These are phyloP conservation scores for Cinnamomum chago DNA, from an alignment of 164 flowering plant species.

Conservation along the genomic window DNA sequence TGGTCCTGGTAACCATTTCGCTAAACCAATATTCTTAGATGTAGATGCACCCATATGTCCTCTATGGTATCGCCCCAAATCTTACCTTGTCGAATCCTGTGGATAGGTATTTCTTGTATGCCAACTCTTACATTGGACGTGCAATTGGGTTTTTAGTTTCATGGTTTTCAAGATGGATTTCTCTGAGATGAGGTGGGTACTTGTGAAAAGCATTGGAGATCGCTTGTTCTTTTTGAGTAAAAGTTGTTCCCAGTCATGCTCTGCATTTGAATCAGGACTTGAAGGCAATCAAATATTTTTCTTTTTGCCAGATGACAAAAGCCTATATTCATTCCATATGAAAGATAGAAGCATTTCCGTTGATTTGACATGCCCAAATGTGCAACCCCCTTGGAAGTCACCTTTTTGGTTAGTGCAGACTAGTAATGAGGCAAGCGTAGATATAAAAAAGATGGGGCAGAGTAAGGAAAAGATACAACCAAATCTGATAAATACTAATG, in stretches of 20 bases:
- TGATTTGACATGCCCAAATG: background rate
- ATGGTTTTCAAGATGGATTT: background rate
- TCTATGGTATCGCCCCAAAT: background rate
- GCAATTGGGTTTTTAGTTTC: background rate
- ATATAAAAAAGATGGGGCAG: background rate
- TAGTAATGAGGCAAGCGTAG: background rate
- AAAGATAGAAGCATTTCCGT: background rate
- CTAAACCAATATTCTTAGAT: background rate
- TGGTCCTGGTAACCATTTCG: background rate
- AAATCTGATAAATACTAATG: too few relatives aligned
- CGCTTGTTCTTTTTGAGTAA: slow-evolving; percentile 2
- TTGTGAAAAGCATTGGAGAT: slow-evolving; percentile 4
- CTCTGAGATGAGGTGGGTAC: background rate
- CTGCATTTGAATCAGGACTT: background rate
- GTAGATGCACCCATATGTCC: background rate
- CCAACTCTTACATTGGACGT: too few relatives aligned
- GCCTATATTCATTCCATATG: background rate
- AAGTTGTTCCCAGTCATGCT: background rate
- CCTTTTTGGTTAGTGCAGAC: background rate
- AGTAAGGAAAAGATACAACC: too few relatives aligned
- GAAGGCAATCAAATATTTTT: background rate
- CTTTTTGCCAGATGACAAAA: background rate
- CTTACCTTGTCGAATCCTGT: background rate
- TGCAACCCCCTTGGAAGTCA: background rate
- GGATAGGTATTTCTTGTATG: background rate